Evolutionary conservation across 2,329 filamentous ascomycete genomes (phyloP), one percentile per base, ranked within the genome.

Genomic region (Colletotrichum sp.): DNA sequence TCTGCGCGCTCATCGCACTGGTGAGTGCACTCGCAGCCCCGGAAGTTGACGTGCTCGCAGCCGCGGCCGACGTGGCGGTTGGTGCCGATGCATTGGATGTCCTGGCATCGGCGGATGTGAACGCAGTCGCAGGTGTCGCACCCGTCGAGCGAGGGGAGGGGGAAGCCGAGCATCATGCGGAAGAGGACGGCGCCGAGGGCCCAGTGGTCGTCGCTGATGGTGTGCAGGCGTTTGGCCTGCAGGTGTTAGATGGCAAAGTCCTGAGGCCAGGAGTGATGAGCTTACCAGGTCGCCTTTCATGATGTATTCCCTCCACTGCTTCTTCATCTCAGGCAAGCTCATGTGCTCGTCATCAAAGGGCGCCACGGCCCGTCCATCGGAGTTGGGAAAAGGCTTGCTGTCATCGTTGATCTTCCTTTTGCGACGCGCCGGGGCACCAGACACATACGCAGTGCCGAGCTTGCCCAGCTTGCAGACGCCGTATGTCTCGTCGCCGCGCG

Each of bases 381-480:
- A 70, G 6, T 68, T 59, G 15, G 69, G 30, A 3, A 71, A 59
- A 24, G 73, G 71, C 49, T 34, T 64, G 21, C 18, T n/a, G 9
- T 77, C 49, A 5, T 21, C 52, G 36, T 77, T 73, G 57, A 72
- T 59, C 34, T 71, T 60, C 9, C 24, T 60, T 18, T 68, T 55
- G 36, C 72, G 66, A 34, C 68, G 68, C 10, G 66, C 71, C 49
- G 82, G 79, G 60, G 87, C 85, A 57, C 83, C 83, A n/a, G 86
- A 85, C 13, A 89, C 82, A 30, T 80, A 81, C 18, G 86, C 84
- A n/a, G 79, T 79, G 59, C 82, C 79, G 70, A 89, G 90, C 57
- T 88, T 86, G 16, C 89, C 89, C 71, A 92, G 81, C 82, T 91
- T 92, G 78, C 89, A 91, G 32, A 83, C 79, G 1, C 90, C 90